Conservation (phyloP, 306 rosid species). For the Spatholobus suberectus region DNA sequence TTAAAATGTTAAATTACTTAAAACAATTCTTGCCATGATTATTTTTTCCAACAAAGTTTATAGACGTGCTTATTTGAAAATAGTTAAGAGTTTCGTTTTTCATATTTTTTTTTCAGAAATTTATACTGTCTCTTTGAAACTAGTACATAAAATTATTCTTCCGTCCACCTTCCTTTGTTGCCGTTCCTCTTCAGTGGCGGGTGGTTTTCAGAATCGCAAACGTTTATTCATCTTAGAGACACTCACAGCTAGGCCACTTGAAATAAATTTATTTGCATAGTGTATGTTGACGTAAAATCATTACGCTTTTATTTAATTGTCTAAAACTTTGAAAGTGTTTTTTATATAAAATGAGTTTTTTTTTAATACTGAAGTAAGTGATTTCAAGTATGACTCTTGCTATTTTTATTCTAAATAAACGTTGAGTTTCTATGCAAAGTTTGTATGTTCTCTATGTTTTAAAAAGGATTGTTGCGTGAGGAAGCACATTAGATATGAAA, state of each 20-base stretch:
- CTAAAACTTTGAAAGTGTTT: neutral
- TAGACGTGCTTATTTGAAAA: neutral
- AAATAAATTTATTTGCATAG: neutral
- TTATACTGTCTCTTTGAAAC: neutral
- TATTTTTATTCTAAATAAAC: neutral
- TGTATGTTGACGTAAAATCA: neutral
- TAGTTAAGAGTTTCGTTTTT: neutral
- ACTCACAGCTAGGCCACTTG: neutral
- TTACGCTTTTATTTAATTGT: neutral
- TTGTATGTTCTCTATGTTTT: neutral
- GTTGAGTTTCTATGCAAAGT: neutral
- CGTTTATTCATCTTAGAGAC: too few species aligned
- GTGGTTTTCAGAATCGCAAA: too few species aligned
- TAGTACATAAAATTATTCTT: too few species aligned
- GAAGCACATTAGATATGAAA: neutral
- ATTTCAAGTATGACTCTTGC: neutral
- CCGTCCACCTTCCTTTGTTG: neutral
- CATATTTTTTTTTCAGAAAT: neutral
- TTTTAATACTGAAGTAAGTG: neutral
- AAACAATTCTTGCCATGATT: neutral
- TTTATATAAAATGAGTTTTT: neutral
- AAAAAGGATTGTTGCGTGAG: neutral
- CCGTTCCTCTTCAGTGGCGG: neutral
- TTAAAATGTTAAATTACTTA: neutral
- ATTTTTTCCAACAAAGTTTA: neutral